Percentiles rank a stretch among this genome's conserved stretches.
Conservation (phyloP, 2,329 filamentous ascomycete species). For the Trichoderma sp. region DNA sequence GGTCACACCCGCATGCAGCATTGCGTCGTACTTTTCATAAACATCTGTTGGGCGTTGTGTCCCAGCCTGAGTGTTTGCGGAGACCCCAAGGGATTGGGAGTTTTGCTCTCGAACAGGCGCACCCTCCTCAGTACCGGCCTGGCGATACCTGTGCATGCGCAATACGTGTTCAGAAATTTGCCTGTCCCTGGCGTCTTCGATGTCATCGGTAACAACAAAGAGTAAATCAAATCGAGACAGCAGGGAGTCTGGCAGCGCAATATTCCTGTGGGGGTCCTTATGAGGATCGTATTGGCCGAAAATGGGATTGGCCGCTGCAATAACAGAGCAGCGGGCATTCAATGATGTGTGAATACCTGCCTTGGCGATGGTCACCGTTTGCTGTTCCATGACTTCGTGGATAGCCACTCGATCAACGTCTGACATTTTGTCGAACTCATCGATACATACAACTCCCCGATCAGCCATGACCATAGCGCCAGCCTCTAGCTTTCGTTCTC, state of each 20-base stretch:
- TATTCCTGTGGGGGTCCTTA: conserved; percentile 98
- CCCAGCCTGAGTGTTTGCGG: conserved; percentile 73
- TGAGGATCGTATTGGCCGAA: conserved; percentile 98
- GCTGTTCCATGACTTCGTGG: conserved; percentile 99
- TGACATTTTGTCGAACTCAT: conserved; percentile 99
- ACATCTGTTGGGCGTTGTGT: conserved; percentile 80
- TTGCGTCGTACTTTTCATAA: conserved; percentile 93
- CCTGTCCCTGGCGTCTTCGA: conserved; percentile 88
- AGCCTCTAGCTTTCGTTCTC: conserved; percentile 89
- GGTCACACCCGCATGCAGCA: conserved; percentile 91
- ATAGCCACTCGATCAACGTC: conserved; percentile 97
- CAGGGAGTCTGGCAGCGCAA: conserved; percentile 92
- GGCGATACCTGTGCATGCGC: conserved; percentile 94
- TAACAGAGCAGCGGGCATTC: conserved; percentile 93
- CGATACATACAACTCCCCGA: conserved; percentile 96
- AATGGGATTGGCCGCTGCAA: conserved; percentile 95
- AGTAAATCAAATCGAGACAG: conserved; percentile 98
- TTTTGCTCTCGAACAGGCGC: conserved; percentile 88
- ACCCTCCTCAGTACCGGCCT: conserved; percentile 90
- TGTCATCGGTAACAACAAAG: conserved; percentile 97
- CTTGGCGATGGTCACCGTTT: conserved; percentile 98
- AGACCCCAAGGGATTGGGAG: conserved; percentile 82
- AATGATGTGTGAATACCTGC: conserved; percentile 97
- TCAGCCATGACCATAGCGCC: conserved; percentile 99
- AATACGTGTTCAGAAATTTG: conserved; percentile 95